Base-by-base conservation (phyloP, 768 basidiomycete genomes). In the Agrocybe praecox region DNA sequence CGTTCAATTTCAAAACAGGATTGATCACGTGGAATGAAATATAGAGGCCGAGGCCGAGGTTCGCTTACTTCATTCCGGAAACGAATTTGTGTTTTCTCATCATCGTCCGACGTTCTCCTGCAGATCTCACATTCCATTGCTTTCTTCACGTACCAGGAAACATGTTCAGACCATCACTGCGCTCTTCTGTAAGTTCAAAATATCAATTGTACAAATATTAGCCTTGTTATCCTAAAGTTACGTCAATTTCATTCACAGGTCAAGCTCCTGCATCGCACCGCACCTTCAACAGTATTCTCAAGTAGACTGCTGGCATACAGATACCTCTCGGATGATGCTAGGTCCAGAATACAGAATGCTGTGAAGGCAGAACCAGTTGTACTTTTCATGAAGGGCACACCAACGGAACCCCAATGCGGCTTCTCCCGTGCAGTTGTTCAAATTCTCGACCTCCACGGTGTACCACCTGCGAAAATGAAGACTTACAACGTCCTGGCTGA, bases 351-450 rank as follows among this genome's bases (percentile, higher is more conserved):
- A n/a, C 82, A 90, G 68, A 71, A 84, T 62, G 94, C 95, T 2
- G 82, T 98, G 23, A 73, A 80, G 8, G 75, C 81, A 1, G 84
- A 83, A 44, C 95, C 95, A 0, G 82, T 98, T 6, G 97, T 99
- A 1, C 77, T 98, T 5, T 98, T 99, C 78, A 98, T 99, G 96
- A 99, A 99, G 70, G 97, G 97, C 10, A 94, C 90, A 15, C 94
- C 92, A 0, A 80, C 86, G 21, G 69, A 78, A 6, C 96, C 96
- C 1, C 87, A 94, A 65, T 98, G 96, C 59, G 96, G 96, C 12
- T 99, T 98, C 82, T 97, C 95, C 17, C 84, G 96, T 49, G 96
- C 96, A 0, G 94, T 90, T 0, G 83, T 94, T 26, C 96, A 98
- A 70, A 86, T 98, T 46, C 80, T 99, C 49, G 92, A 93, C 47